A percentile compares a stretch with the other conserved stretches of the same genome.
These are phyloP conservation scores for Suillus fuscotomentosus DNA, from an alignment of 768 basidiomycete species.

Conservation along the genomic window DNA sequence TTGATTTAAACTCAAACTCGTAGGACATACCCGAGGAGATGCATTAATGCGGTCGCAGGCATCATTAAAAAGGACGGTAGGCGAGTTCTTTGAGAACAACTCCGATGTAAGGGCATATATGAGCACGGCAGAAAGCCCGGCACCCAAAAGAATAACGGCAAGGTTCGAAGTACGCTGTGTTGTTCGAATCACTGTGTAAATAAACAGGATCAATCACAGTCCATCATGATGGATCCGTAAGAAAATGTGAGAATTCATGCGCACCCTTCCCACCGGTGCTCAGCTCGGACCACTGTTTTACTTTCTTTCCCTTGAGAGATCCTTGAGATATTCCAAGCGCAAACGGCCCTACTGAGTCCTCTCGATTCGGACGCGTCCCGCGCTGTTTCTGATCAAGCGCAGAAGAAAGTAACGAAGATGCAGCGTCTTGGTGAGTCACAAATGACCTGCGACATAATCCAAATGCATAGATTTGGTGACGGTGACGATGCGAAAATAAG, in stretches of 20 bases:
- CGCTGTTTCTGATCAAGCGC: conserved; percentile 61
- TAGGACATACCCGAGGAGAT: conserved; percentile 41
- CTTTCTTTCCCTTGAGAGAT: conserved; percentile 50
- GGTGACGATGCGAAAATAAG: background rate
- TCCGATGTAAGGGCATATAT: conserved; percentile 79
- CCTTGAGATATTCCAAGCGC: conserved; percentile 66
- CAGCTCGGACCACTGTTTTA: conserved; percentile 79
- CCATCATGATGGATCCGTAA: background rate
- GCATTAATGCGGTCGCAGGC: conserved; percentile 50
- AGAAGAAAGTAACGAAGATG: conserved; percentile 54
- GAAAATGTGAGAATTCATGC: conserved; percentile 11
- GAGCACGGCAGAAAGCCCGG: conserved; percentile 73
- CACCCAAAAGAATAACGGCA: conserved; percentile 67
- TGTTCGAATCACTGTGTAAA: conserved; percentile 44
- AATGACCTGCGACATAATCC: conserved; percentile 30
- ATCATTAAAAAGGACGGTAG: conserved; percentile 73
- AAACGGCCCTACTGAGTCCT: conserved; percentile 76
- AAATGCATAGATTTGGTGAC: background rate
- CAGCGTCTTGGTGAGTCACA: conserved; percentile 45
- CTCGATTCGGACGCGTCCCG: conserved; percentile 33
- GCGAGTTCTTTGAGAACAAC: conserved; percentile 85
- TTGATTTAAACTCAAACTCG: background rate
- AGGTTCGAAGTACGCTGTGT: conserved; percentile 53
- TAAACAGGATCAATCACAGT: background rate
- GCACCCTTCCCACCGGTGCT: conserved; percentile 75